Percentiles rank a stretch among this genome's conserved stretches.
phyloP scores from a whole-genome alignment of 1,284 basidiomycete genomes.

The Paramarasmius palmivorus region DNA sequence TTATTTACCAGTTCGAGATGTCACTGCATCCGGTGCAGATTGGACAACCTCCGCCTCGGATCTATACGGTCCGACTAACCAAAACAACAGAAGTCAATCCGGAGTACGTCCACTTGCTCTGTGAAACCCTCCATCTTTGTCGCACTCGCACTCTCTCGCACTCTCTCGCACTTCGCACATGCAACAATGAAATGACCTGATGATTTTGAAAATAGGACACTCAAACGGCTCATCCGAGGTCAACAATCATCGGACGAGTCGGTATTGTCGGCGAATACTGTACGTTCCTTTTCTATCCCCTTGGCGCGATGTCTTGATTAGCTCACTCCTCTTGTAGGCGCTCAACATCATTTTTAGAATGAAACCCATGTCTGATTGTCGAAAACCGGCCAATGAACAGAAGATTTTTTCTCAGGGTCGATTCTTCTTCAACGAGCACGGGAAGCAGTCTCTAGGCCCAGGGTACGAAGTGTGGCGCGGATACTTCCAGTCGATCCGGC shows the following conservation, averaged over 20 bases:
- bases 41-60: constrained; percentile 34
- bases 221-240: constrained; percentile 53
- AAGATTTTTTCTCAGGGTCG: constrained; percentile 19
- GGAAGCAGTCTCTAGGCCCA: constrained; percentile 45
- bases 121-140: too few relatives aligned
- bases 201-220: constrained; percentile 42
- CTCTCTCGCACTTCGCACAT: too few relatives aligned
- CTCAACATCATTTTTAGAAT: constrained; percentile 66
- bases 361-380: constrained; percentile 46
- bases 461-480: constrained; percentile 15
- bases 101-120: constrained; percentile 48
- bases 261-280: constrained; percentile 62
- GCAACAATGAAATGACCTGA: too few relatives aligned
- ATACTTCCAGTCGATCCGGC: constrained; percentile 64
- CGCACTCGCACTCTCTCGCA: too few relatives aligned
- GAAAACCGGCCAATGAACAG: constrained; percentile 55
- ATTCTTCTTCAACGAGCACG: constrained; percentile 58
- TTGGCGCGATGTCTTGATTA: background rate
- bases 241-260: constrained; percentile 55
- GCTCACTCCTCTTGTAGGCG: constrained; percentile 35
- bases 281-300: constrained; percentile 22
- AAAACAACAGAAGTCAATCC: constrained; percentile 61
- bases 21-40: background rate
- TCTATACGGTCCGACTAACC: constrained; percentile 51
- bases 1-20: background rate